phyloP scores from a whole-genome alignment of 2,329 filamentous ascomycete genomes.

The Pseudogymnoascus verrucosus region DNA sequence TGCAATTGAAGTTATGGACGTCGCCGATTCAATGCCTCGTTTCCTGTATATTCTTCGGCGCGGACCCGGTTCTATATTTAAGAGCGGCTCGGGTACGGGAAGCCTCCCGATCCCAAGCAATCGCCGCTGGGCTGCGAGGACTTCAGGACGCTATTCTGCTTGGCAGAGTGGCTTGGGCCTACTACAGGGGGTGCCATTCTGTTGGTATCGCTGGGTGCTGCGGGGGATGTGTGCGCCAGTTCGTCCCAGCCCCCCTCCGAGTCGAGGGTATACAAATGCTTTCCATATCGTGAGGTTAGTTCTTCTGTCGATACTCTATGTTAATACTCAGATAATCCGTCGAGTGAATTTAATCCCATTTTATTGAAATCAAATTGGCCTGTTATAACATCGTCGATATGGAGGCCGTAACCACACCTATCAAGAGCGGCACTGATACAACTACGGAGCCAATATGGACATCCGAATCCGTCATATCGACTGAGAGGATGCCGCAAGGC shows the following conservation, averaged over 20 bases:
- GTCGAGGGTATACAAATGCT: background rate
- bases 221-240: background rate
- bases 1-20: background rate
- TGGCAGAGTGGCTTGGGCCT: background rate
- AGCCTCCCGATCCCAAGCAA: background rate
- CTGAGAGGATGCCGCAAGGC: background rate
- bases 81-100: background rate
- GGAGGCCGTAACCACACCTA: background rate
- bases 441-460: background rate
- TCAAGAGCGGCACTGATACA: background rate
- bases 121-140: background rate
- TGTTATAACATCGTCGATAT: background rate
- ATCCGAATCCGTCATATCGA: background rate
- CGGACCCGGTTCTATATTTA: background rate
- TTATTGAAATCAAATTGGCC: background rate
- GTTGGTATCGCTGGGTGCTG: background rate
- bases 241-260: background rate
- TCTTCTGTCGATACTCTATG: background rate
- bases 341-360: background rate
- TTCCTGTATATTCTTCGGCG: background rate
- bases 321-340: background rate
- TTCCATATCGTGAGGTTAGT: background rate
- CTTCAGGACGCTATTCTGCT: background rate
- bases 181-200: background rate
- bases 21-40: background rate